phyloP scores from a whole-genome alignment of 768 basidiomycete genomes.

The Guyanaporus albipodus region DNA sequence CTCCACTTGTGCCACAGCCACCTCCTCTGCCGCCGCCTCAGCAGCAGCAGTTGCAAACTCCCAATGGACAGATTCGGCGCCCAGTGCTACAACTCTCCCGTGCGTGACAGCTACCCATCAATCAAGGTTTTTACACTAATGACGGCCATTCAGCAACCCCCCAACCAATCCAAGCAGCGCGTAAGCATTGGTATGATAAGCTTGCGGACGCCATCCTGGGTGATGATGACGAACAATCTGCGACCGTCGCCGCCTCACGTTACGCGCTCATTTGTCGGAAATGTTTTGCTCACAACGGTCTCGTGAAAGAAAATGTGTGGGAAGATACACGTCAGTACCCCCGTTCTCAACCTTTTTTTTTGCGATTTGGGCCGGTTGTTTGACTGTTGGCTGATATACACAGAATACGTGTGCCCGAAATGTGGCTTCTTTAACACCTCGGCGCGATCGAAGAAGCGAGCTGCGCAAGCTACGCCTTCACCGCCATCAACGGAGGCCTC shows the following conservation, averaged over 20 bases:
- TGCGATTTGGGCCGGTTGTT: not conserved
- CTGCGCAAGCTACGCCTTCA: slow-evolving; percentile 25
- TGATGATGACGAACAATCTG: slow-evolving; percentile 55
- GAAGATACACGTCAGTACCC: slow-evolving; percentile 81
- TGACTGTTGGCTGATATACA: slow-evolving; percentile 5
- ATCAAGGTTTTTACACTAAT: slow-evolving; percentile 9
- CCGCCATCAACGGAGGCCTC: slow-evolving; percentile 17
- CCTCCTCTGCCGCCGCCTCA: slow-evolving; percentile 7
- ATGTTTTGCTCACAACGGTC: slow-evolving; percentile 85
- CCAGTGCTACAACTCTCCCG: slow-evolving; percentile 38
- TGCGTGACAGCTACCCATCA: slow-evolving; percentile 22
- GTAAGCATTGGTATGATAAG: slow-evolving; percentile 83
- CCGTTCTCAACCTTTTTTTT: no score
- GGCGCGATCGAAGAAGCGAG: slow-evolving; percentile 30
- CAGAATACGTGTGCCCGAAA: slow-evolving; percentile 84
- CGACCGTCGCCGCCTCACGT: slow-evolving; percentile 38
- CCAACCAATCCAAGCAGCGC: slow-evolving; percentile 45
- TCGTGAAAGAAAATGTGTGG: slow-evolving; percentile 80
- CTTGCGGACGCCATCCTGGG: slow-evolving; percentile 84
- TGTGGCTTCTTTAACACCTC: slow-evolving; percentile 79
- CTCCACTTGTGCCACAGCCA: slow-evolving; percentile 32
- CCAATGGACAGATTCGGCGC: slow-evolving; percentile 18
- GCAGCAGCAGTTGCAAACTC: slow-evolving; percentile 19
- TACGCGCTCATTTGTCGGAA: slow-evolving; percentile 88
- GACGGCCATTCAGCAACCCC: slow-evolving; percentile 36